Percentiles rank a stretch among this genome's conserved stretches.
Conservation (phyloP, 2,329 filamentous ascomycete genomes). For the Cladosporium sp. region DNA sequence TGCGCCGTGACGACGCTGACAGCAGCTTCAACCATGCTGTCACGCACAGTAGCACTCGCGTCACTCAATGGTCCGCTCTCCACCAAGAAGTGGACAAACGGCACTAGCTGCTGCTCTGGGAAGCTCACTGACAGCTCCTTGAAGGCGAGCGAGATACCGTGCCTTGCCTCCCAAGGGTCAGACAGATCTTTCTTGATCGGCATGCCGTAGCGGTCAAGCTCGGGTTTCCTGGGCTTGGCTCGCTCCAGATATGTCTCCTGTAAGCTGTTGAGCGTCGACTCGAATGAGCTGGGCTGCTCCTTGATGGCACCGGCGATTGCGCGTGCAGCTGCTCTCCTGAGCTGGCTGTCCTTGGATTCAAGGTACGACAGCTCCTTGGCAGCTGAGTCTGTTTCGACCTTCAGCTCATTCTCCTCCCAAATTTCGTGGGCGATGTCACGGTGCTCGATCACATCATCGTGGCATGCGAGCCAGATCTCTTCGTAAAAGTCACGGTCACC, state of each 20-base stretch:
- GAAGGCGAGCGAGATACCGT: slow-evolving; percentile 84
- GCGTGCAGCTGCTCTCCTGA: slow-evolving; percentile 77
- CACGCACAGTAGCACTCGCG: slow-evolving; percentile 68
- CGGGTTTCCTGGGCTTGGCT: slow-evolving; percentile 75
- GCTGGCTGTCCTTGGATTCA: slow-evolving; percentile 71
- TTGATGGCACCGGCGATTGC: slow-evolving; percentile 71
- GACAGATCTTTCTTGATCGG: slow-evolving; percentile 79
- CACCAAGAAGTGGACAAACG: slow-evolving; percentile 81
- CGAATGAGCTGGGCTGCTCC: slow-evolving; percentile 56
- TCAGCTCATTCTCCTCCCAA: slow-evolving; percentile 88
- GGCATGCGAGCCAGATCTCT: slow-evolving; percentile 88
- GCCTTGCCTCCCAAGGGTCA: slow-evolving; percentile 87
- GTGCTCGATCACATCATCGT: slow-evolving; percentile 88
- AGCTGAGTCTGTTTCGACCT: slow-evolving; percentile 62
- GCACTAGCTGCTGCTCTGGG: slow-evolving; percentile 63
- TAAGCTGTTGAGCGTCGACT: slow-evolving; percentile 60
- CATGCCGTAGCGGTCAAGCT: slow-evolving; percentile 92
- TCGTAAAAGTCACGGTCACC: slow-evolving; percentile 81
- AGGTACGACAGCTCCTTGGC: slow-evolving; percentile 67
- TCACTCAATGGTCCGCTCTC: slow-evolving; percentile 84
- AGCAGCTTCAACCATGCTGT: slow-evolving; percentile 89
- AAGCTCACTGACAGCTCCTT: slow-evolving; percentile 73
- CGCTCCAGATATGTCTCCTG: slow-evolving; percentile 70
- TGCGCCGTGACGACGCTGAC: slow-evolving; percentile 75
- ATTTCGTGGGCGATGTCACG: slow-evolving; percentile 77